Evolutionary conservation across 2,329 filamentous ascomycete genomes (phyloP).

Genomic region (Amesomyces nigricolor): DNA sequence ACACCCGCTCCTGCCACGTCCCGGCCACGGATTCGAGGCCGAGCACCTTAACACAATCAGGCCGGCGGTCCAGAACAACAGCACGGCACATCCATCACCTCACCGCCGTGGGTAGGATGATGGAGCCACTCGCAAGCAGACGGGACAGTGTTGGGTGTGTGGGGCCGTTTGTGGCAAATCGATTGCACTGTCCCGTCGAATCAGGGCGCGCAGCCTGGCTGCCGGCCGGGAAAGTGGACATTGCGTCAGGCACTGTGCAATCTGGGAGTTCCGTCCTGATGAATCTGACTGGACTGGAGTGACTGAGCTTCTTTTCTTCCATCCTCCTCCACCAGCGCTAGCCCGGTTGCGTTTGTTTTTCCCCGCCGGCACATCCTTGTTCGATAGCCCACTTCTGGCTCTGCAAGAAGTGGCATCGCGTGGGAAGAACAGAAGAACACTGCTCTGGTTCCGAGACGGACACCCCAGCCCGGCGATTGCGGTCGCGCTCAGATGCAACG

Average conservation of each 20-base stretch:
- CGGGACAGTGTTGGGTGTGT: constrained; percentile 13
- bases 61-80: not conserved
- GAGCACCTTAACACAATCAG: no score
- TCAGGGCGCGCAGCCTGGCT: constrained; percentile 15
- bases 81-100: not conserved
- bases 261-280: constrained; percentile 8
- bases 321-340: not conserved
- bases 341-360: not conserved
- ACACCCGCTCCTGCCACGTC: no score
- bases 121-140: constrained; percentile 2
- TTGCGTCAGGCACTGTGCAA: constrained; percentile 27
- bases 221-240: constrained; percentile 13
- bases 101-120: constrained; percentile 7
- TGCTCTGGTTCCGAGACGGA: no score
- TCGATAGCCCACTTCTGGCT: not conserved
- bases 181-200: constrained; percentile 14
- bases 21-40: no score
- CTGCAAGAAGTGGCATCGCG: not conserved
- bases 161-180: constrained; percentile 21
- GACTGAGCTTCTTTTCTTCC: no score
- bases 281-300: no score
- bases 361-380: constrained; percentile 6
- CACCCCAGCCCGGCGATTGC: no score
- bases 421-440: no score
- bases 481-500: not conserved